Base-by-base conservation (phyloP, 768 basidiomycete species). In the Paxillus involutus region DNA sequence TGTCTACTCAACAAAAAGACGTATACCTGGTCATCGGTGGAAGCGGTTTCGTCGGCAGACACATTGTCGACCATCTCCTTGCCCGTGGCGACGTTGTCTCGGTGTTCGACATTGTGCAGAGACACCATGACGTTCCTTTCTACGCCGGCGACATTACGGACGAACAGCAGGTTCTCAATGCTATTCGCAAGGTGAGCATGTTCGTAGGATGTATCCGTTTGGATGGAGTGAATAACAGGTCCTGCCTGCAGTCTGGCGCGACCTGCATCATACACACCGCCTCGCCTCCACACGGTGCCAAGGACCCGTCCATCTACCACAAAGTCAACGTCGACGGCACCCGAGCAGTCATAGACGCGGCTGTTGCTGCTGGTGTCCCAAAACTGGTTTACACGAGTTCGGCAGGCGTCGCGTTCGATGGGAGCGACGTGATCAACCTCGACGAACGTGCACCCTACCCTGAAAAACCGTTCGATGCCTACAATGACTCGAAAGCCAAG, bases 231-330 rank as follows among this genome's bases (percentile, higher is more conserved):
- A 29, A 19, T 19, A 30, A 49, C 51, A 52, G 32, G 6, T 6
- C 9, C 46, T 46, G n/a, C 50, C 10, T 46, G 35, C 50, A 93
- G 89, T 88, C 87, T 57, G 84, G 85, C 37, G 80, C 93, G 26
- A 94, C 92, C 0, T 91, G 89, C 63, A 89, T 98, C 58, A 92
- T 99, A 57, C 97, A 99, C 70, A 98, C 95, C 10, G 97, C 95
- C 16, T 95, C 94, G 7, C 86, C 85, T 0, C 83, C 83, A 6
- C 88, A 85, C 59, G 90, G 82, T 13, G 80, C 77, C 48, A 81
- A 82, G 52, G 78, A 89, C 59, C 77, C 83, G 0, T 83, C 83
- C 2, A 67, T 98, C 10, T 97, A 91, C 75, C 86, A 83, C 73
- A 92, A 89, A 67, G 96, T 99, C 63, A 98, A 98, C 66, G 92